Percentiles rank a stretch among this genome's conserved stretches.
phyloP scores from a whole-genome alignment of 768 basidiomycete species.

The Pisolithus marmoratus region DNA sequence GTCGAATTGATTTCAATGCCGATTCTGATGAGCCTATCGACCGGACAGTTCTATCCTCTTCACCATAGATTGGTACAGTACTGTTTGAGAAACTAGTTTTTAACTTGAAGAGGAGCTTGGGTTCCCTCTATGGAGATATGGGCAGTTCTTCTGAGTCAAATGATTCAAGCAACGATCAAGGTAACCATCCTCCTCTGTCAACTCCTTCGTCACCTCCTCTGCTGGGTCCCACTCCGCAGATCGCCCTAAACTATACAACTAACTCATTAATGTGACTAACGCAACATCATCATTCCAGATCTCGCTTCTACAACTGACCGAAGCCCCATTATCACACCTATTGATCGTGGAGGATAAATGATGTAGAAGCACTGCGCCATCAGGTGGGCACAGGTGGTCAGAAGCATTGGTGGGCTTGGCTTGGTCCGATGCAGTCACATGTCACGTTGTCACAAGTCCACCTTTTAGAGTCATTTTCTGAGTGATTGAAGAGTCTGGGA shows the following conservation, averaged over 20 bases:
- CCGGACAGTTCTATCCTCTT: too few species aligned
- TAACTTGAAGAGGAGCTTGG: too few species aligned
- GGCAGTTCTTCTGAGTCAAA: slow-evolving; percentile 16
- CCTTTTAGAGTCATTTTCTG: too few species aligned
- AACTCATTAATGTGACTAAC: slow-evolving; percentile 23
- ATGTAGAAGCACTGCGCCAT: slow-evolving; percentile 74
- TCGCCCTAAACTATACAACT: slow-evolving; percentile 26
- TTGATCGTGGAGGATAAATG: slow-evolving; percentile 65
- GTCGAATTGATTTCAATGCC: too few species aligned
- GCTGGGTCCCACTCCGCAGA: slow-evolving; percentile 9
- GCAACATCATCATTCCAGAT: not conserved
- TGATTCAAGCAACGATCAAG: slow-evolving; percentile 1
- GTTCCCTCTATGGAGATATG: slow-evolving; percentile 47
- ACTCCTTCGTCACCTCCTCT: not conserved
- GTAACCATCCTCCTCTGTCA: not conserved
- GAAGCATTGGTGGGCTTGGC: too few species aligned
- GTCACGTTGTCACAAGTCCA: too few species aligned
- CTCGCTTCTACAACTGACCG: not conserved
- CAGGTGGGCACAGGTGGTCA: too few species aligned
- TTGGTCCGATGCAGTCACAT: too few species aligned
- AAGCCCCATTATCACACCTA: not conserved
- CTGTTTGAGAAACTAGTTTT: too few species aligned
- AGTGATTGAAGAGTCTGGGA: too few species aligned
- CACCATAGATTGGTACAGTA: too few species aligned
- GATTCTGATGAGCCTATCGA: too few species aligned